A percentile compares a stretch with the other conserved stretches of the same genome.
Evolutionary conservation across 495 filamentous ascomycete species (phyloP).

Genomic region (Aspergillus cavernicola): DNA sequence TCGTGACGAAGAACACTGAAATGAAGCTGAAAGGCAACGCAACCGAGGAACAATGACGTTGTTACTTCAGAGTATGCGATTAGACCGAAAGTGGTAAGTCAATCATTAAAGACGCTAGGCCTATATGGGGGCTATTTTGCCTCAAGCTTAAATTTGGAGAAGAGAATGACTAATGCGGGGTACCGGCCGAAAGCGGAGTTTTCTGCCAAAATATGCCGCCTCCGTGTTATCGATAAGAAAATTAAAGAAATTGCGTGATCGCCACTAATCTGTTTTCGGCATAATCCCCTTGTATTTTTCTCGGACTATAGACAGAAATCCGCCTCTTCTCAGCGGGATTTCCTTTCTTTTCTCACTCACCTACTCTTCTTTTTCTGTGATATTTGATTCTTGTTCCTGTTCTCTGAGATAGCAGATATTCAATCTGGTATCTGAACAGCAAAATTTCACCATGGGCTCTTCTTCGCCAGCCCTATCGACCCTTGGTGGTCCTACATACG

Average conservation of each 20-base stretch:
- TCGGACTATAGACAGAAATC: conserved; percentile 12
- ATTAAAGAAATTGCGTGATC: conserved; percentile 36
- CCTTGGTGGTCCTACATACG: conserved; percentile 84
- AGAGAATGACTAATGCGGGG: conserved; percentile 18
- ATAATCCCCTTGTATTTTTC: conserved; percentile 33
- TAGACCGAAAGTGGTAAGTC: background rate
- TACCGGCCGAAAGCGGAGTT: conserved; percentile 18
- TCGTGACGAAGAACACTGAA: background rate
- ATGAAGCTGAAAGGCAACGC: background rate
- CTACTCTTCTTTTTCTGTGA: conserved; percentile 14
- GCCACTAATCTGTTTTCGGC: conserved; percentile 35
- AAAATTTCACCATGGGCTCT: conserved; percentile 35
- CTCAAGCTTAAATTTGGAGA: conserved; percentile 19
- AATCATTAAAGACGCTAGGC: background rate
- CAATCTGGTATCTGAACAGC: conserved; percentile 28
- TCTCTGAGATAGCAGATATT: conserved; percentile 22
- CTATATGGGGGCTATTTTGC: background rate
- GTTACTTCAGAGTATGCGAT: background rate
- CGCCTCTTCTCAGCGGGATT: background rate
- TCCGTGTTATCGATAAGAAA: conserved; percentile 31
- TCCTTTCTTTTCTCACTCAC: conserved; percentile 22
- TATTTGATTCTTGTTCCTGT: conserved; percentile 23
- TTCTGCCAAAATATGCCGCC: conserved; percentile 24
- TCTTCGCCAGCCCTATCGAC: conserved; percentile 45
- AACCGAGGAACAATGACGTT: conserved; percentile 22